Evolutionary conservation across 192 early-diverging fungal genomes (phyloP).

Genomic region (Physocladia obscura): DNA sequence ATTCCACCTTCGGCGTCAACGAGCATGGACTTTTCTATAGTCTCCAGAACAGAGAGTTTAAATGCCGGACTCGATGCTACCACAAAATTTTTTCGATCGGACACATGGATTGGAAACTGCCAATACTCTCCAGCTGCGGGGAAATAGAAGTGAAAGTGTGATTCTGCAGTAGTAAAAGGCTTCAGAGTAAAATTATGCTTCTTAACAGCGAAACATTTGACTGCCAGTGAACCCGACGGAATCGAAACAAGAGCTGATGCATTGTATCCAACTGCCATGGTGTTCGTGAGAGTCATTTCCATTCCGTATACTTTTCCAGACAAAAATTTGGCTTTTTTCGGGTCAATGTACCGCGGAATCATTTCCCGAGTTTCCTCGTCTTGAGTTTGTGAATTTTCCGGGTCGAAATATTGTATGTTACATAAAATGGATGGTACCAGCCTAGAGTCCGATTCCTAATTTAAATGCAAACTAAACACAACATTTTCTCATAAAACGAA

Average conservation of each 20-base stretch:
- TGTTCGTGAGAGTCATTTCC: slow-evolving; percentile 24
- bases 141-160: slow-evolving; percentile 15
- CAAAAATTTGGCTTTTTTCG: slow-evolving; percentile 3
- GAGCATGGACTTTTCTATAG: slow-evolving; percentile 21
- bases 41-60: slow-evolving; percentile 1
- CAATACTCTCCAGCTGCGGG: neutral
- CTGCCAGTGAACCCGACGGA: slow-evolving; percentile 11
- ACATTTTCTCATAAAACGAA: neutral
- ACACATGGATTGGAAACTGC: slow-evolving; percentile 12
- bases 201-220: slow-evolving; percentile 13
- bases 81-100: slow-evolving; percentile 13
- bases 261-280: slow-evolving; percentile 7
- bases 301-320: slow-evolving; percentile 19
- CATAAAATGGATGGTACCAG: slow-evolving; percentile 11
- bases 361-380: slow-evolving; percentile 13
- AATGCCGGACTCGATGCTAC: neutral
- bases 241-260: slow-evolving; percentile 3
- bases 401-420: slow-evolving; percentile 12
- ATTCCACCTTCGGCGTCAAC: slow-evolving; percentile 8
- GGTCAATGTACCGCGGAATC: slow-evolving; percentile 22
- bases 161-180: neutral
- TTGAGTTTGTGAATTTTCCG: slow-evolving; percentile 7
- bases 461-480: neutral
- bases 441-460: slow-evolving; percentile 7
- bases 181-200: slow-evolving; percentile 9